Evolutionary conservation across 495 filamentous ascomycete species (phyloP).

Genomic region (Podospora australis): DNA sequence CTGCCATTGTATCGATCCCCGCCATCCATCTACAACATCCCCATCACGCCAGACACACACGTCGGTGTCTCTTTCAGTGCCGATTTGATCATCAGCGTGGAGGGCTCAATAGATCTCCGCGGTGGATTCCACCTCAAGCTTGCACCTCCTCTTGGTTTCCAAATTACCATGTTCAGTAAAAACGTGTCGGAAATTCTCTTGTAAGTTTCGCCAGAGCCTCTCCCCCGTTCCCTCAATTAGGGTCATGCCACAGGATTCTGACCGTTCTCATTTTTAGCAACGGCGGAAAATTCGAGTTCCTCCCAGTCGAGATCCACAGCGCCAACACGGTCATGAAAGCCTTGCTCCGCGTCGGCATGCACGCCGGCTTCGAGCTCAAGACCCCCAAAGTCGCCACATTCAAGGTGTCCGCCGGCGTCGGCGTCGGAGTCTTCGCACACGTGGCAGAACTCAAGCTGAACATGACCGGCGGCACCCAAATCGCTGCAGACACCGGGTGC

Average conservation of each 20-base stretch:
- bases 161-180: conserved; percentile 37
- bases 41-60: too few relatives aligned
- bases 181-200: conserved; percentile 38
- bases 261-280: too few relatives aligned
- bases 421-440: conserved; percentile 41
- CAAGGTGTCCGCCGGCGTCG: conserved; percentile 35
- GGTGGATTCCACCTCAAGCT: conserved; percentile 48
- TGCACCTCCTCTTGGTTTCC: conserved; percentile 37
- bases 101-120: conserved; percentile 42
- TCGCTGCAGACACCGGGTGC: too few relatives aligned
- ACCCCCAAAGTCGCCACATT: conserved; percentile 6
- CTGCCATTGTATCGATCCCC: conserved; percentile 41
- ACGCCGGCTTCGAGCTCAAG: conserved; percentile 37
- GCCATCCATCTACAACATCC: too few relatives aligned
- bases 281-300: conserved; percentile 50
- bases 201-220: too few relatives aligned
- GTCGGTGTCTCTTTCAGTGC: conserved; percentile 38
- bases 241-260: too few relatives aligned
- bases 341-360: conserved; percentile 37
- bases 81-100: conserved; percentile 42
- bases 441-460: conserved; percentile 49
- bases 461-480: too few relatives aligned
- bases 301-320: conserved; percentile 44
- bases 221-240: too few relatives aligned
- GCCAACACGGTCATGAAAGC: conserved; percentile 38